Percentiles rank a stretch among this genome's conserved stretches.
Conservation (phyloP, 1,139 yeast species). For the Debaryomyces sp. region DNA sequence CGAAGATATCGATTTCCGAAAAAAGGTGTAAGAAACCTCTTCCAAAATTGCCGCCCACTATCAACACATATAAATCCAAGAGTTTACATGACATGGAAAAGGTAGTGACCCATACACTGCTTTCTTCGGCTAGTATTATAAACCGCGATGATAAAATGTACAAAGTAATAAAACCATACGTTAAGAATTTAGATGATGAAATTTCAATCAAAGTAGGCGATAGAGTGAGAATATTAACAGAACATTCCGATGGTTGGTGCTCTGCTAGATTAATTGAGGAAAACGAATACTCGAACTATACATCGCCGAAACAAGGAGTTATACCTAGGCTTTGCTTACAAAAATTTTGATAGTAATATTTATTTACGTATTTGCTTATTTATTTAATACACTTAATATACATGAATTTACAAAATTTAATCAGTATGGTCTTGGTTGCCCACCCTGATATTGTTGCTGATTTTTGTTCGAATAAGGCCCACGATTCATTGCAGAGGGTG, state of each 20-base stretch:
- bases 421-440: conserved; percentile 1
- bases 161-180: conserved; percentile 30
- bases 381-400: conserved; percentile 8
- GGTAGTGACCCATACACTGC: conserved; percentile 6
- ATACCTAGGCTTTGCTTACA: conserved; percentile 38
- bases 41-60: conserved; percentile 23
- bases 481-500: not conserved
- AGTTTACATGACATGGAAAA: conserved; percentile 14
- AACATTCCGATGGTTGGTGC: conserved; percentile 48
- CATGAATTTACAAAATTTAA: conserved; percentile 9
- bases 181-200: conserved; percentile 37
- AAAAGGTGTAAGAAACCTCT: conserved; percentile 7
- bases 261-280: conserved; percentile 22
- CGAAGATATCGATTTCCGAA: conserved; percentile 4
- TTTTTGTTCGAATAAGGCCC: conserved; percentile 6
- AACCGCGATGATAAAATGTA: conserved; percentile 12
- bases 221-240: conserved; percentile 26
- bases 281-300: conserved; percentile 10
- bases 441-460: conserved; percentile 13
- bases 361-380: conserved; percentile 1
- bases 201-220: conserved; percentile 36
- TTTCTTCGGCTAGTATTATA: conserved; percentile 3
- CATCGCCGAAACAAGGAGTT: conserved; percentile 27
- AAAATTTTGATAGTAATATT: conserved; percentile 10
- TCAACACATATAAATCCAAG: conserved; percentile 8